These are phyloP conservation scores for Silybum marianum DNA, from an alignment of 129 eudicot genomes.

Conservation along the genomic window DNA sequence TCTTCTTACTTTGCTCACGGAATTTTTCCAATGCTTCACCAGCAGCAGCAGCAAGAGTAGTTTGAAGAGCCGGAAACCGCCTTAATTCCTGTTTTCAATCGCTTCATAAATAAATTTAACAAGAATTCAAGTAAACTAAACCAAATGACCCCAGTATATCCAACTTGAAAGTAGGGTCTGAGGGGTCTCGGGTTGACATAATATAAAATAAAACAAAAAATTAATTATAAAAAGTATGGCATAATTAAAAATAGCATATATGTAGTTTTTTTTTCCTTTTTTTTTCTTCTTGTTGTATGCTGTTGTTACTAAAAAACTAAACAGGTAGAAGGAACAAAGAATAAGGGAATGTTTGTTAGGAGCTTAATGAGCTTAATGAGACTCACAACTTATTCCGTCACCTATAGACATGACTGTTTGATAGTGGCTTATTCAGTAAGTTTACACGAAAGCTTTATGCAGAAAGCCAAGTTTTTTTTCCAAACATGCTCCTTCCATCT, in stretches of 20 bases:
- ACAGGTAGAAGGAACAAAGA: no score
- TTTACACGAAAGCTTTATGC: no score
- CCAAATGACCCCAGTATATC: neutral
- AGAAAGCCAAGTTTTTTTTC: no score
- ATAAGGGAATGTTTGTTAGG: no score
- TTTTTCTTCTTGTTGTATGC: neutral
- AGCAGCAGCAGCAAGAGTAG: slow-evolving; percentile 72
- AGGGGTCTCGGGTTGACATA: no score
- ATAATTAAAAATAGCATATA: neutral
- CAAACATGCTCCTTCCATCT: no score
- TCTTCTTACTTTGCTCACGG: slow-evolving; percentile 88
- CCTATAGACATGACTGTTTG: no score
- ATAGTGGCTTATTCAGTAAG: no score
- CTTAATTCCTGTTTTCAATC: slow-evolving; percentile 67
- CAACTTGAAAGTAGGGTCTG: no score
- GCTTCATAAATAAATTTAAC: neutral
- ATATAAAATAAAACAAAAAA: neutral
- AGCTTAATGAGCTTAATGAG: no score
- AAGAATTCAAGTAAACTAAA: neutral
- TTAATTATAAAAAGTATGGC: neutral
- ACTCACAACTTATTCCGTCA: no score
- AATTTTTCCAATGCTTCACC: slow-evolving; percentile 78
- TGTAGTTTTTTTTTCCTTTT: neutral
- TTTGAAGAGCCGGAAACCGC: slow-evolving; percentile 86
- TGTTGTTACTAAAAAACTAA: neutral